phyloP scores from a whole-genome alignment of 768 basidiomycete species.

The Rhizopogon roseolus region DNA sequence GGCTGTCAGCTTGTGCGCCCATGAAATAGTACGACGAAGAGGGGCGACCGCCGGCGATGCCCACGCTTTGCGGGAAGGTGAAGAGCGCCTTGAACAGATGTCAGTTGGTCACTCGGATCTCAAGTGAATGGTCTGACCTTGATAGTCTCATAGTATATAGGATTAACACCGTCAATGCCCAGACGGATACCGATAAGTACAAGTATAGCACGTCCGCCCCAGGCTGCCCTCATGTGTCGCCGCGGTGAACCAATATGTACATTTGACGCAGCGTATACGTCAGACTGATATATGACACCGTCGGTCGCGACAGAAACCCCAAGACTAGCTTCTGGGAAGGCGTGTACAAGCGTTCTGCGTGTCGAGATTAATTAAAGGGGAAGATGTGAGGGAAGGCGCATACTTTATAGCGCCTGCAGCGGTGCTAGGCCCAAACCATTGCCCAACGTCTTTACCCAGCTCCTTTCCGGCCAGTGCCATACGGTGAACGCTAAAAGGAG shows the following conservation, averaged over 20 bases:
- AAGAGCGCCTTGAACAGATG: slow-evolving; percentile 61
- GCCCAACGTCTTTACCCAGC: slow-evolving; percentile 90
- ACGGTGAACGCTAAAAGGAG: slow-evolving; percentile 92
- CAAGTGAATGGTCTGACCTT: slow-evolving; percentile 41
- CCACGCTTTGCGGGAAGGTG: slow-evolving; percentile 92
- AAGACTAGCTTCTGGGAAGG: slow-evolving; percentile 76
- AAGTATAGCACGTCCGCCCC: slow-evolving; percentile 85
- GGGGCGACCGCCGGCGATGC: slow-evolving; percentile 94
- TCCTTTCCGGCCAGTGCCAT: slow-evolving; percentile 96
- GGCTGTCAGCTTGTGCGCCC: slow-evolving; percentile 81
- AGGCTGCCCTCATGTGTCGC: slow-evolving; percentile 33
- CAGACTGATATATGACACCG: slow-evolving; percentile 75
- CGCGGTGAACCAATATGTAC: slow-evolving; percentile 23
- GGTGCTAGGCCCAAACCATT: slow-evolving; percentile 97
- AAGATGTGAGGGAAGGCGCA: not conserved
- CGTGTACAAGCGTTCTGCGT: slow-evolving; percentile 65
- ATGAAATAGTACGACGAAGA: slow-evolving; percentile 99
- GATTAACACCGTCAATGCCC: slow-evolving; percentile 91
- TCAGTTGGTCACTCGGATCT: not conserved
- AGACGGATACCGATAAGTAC: slow-evolving; percentile 83
- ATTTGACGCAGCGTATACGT: slow-evolving; percentile 77
- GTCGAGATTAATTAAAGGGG: not conserved
- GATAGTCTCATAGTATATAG: slow-evolving; percentile 86
- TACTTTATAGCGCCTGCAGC: slow-evolving; percentile 97
- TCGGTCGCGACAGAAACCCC: slow-evolving; percentile 83